phyloP scores from a whole-genome alignment of 2,329 filamentous ascomycete species.

The Sphaceloma murrayae region DNA sequence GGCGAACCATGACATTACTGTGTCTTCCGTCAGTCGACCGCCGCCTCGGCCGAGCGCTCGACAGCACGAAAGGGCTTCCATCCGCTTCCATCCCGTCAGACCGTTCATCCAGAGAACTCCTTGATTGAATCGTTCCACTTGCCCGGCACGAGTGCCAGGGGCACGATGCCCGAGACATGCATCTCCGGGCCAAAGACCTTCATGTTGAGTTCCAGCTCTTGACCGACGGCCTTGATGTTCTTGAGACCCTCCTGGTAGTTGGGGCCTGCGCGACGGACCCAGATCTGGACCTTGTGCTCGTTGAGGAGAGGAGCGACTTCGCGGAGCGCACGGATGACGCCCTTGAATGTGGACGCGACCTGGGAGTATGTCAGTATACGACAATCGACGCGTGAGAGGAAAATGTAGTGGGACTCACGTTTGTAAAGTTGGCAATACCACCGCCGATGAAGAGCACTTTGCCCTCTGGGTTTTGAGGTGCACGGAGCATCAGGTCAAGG shows the following conservation, averaged over 20 bases:
- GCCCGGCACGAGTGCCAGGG: slow-evolving; percentile 63
- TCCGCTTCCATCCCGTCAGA: not conserved
- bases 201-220: slow-evolving; percentile 93
- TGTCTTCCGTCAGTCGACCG: too few species aligned
- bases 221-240: slow-evolving; percentile 96
- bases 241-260: slow-evolving; percentile 99
- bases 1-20: not conserved
- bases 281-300: slow-evolving; percentile 98
- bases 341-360: slow-evolving; percentile 96
- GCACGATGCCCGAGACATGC: slow-evolving; percentile 92
- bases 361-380: slow-evolving; percentile 20
- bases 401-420: slow-evolving; percentile 44
- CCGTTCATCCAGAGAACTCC: slow-evolving; percentile 47
- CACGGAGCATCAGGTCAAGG: slow-evolving; percentile 92
- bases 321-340: slow-evolving; percentile 90
- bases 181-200: slow-evolving; percentile 75
- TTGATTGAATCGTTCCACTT: slow-evolving; percentile 50
- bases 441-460: slow-evolving; percentile 99
- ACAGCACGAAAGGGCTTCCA: too few species aligned
- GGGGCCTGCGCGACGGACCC: slow-evolving; percentile 81
- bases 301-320: slow-evolving; percentile 76
- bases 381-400: not conserved
- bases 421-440: slow-evolving; percentile 99
- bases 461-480: slow-evolving; percentile 73
- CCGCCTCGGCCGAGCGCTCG: too few species aligned